phyloP scores from a whole-genome alignment of 1,139 yeast species.

The Lodderomyces metapsilosis region DNA sequence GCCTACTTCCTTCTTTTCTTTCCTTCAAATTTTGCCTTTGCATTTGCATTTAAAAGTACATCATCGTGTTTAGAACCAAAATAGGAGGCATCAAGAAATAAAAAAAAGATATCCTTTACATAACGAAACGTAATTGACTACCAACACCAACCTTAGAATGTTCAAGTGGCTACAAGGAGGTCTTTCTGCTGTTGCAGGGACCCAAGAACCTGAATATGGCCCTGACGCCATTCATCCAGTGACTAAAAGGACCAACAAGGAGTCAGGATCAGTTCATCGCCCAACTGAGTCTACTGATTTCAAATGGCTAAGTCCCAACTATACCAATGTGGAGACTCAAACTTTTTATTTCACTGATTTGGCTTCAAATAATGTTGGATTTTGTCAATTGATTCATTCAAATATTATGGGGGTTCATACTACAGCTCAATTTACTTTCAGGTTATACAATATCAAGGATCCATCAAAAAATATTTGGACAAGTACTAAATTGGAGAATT shows the following conservation, averaged over 20 bases:
- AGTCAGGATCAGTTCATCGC: constrained; percentile 26
- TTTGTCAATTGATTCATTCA: constrained; percentile 93
- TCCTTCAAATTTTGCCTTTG: too few relatives aligned
- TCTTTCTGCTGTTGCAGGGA: constrained; percentile 90
- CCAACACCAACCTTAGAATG: constrained; percentile 35
- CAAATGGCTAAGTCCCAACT: constrained; percentile 69
- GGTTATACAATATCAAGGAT: constrained; percentile 49
- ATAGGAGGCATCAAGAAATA: too few relatives aligned
- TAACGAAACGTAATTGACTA: too few relatives aligned
- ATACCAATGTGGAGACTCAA: constrained; percentile 93
- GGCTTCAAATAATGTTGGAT: constrained; percentile 67
- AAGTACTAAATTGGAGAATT: constrained; percentile 82
- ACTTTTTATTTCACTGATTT: constrained; percentile 79
- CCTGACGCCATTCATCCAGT: constrained; percentile 88
- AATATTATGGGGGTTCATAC: constrained; percentile 85
- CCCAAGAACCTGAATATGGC: constrained; percentile 97
- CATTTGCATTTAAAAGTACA: too few relatives aligned
- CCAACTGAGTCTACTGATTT: constrained; percentile 65
- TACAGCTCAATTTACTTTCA: constrained; percentile 93
- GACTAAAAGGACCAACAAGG: constrained; percentile 55
- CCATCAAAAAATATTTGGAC: constrained; percentile 66
- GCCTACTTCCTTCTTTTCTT: too few relatives aligned
- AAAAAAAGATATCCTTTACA: too few relatives aligned
- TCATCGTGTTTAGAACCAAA: too few relatives aligned
- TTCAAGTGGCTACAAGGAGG: constrained; percentile 86